phyloP scores from a whole-genome alignment of 1,139 yeast genomes.

The Saccharomyces hybrid region DNA sequence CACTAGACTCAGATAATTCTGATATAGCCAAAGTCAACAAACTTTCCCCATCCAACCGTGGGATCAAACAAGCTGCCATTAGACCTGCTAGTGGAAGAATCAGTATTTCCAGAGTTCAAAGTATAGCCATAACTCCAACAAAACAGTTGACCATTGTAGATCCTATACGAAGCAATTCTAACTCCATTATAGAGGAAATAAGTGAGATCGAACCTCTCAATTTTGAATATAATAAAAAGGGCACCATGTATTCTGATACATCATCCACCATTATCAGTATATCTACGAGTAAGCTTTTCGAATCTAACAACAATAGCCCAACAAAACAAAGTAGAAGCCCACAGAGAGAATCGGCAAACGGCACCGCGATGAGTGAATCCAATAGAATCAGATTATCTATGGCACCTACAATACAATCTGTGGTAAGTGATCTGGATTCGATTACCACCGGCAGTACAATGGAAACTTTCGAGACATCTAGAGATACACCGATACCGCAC shows the following conservation, averaged over 20 bases:
- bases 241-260: conserved; percentile 7
- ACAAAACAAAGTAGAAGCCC: conserved; percentile 3
- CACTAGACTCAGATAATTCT: neutral
- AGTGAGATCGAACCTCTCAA: conserved; percentile 15
- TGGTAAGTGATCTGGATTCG: conserved; percentile 10
- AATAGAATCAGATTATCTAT: conserved; percentile 7
- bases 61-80: conserved; percentile 10
- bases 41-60: neutral
- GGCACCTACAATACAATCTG: conserved; percentile 21
- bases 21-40: neutral
- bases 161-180: conserved; percentile 4
- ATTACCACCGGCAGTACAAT: conserved; percentile 5
- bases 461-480: conserved; percentile 6
- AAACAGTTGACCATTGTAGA: conserved; percentile 4
- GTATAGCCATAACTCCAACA: conserved; percentile 6
- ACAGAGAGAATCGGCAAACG: neutral
- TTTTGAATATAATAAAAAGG: conserved; percentile 14
- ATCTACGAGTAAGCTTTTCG: conserved; percentile 16
- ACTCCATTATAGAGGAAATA: neutral
- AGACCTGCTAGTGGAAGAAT: conserved; percentile 32
- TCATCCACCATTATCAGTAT: conserved; percentile 11
- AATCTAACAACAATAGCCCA: conserved; percentile 16
- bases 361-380: neutral
- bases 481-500: neutral
- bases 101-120: conserved; percentile 21